Evolutionary conservation across 225 moss, liverwort and hornwort species (phyloP).

Genomic region (Marchantia paleacea): DNA sequence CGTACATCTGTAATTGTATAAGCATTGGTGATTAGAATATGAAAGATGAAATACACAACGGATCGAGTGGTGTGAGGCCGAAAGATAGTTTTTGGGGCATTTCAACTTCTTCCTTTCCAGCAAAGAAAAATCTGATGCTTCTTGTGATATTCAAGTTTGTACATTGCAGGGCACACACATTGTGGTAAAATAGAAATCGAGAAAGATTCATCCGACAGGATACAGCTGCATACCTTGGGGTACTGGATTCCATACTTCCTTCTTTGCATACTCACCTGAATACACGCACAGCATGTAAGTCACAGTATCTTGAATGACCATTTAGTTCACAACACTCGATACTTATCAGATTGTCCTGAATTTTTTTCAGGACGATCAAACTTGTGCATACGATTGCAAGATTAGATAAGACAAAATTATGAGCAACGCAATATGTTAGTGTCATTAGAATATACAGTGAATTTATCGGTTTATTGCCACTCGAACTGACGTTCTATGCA

Average conservation of each 20-base stretch:
- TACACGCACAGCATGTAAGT: not conserved
- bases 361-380: no score
- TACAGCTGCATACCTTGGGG: slow-evolving; percentile 37
- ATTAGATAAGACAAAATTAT: no score
- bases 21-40: not conserved
- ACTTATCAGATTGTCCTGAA: no score
- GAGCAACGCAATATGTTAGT: no score
- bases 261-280: slow-evolving; percentile 33
- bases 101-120: not conserved
- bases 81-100: not conserved
- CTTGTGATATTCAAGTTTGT: not conserved
- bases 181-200: not conserved
- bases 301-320: not conserved
- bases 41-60: not conserved
- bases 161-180: not conserved
- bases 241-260: slow-evolving; percentile 30
- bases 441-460: no score
- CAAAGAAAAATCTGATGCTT: not conserved
- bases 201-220: not conserved
- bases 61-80: not conserved
- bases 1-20: slow-evolving; percentile 58
- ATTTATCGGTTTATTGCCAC: no score
- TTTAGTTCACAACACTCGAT: no score
- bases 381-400: no score
- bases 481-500: no score